A percentile compares a stretch with the other conserved stretches of the same genome.
Evolutionary conservation across 331 rosid species (phyloP).

Genomic region (Arachis monticola): DNA sequence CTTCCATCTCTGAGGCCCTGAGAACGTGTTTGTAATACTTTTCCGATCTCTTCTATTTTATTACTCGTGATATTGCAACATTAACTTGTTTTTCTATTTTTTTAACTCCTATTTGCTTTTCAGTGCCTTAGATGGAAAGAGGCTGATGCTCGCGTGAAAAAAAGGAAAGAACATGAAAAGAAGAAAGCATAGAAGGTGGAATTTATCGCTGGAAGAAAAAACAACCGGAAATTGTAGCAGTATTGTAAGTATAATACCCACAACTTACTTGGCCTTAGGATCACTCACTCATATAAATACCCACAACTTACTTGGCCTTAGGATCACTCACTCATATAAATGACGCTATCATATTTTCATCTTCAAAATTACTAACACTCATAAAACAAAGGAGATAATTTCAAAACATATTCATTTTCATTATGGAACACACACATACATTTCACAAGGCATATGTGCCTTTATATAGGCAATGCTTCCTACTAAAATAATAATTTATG

Average conservation of each 20-base stretch:
- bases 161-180: conserved; percentile 60
- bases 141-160: conserved; percentile 72
- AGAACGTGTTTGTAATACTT: background rate
- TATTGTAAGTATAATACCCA: background rate
- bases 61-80: conserved; percentile 10
- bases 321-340: no score
- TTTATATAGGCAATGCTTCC: no score
- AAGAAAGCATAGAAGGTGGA: conserved; percentile 69
- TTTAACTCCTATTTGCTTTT: conserved; percentile 22
- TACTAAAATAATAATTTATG: no score
- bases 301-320: no score
- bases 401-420: no score
- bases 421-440: no score
- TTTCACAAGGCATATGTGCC: no score
- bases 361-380: no score
- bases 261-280: no score
- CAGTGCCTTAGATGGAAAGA: conserved; percentile 46
- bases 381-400: no score
- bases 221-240: conserved; percentile 58
- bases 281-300: no score
- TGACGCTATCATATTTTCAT: no score
- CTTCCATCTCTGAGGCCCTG: conserved; percentile 5
- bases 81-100: background rate
- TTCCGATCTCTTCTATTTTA: conserved; percentile 15
- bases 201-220: conserved; percentile 60